phyloP scores from a whole-genome alignment of 805 yeast species.

The Candida sonorensis region DNA sequence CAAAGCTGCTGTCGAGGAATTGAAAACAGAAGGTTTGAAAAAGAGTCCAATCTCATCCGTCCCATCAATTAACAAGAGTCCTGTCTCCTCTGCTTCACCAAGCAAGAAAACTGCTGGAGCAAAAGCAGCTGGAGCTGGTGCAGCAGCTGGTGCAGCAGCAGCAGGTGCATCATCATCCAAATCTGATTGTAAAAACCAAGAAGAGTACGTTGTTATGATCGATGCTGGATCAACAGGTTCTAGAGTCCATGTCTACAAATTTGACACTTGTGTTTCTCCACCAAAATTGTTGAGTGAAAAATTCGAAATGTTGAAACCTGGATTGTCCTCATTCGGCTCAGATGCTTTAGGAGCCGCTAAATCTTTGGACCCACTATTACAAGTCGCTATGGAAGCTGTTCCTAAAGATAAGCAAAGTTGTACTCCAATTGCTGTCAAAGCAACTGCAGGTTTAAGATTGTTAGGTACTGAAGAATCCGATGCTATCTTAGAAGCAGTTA shows the following conservation, averaged over 20 bases:
- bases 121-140: conserved; percentile 9
- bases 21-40: too few species aligned
- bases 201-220: conserved; percentile 82
- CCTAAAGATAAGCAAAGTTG: conserved; percentile 71
- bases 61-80: too few species aligned
- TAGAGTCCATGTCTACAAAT: conserved; percentile 88
- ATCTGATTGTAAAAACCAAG: conserved; percentile 28
- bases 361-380: conserved; percentile 79
- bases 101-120: too few species aligned
- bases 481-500: conserved; percentile 70
- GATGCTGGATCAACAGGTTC: conserved; percentile 99
- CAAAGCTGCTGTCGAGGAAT: conserved; percentile 16
- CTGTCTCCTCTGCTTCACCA: too few species aligned
- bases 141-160: conserved; percentile 13
- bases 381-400: conserved; percentile 66
- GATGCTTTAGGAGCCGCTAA: conserved; percentile 82
- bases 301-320: conserved; percentile 88
- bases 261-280: conserved; percentile 79
- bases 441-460: conserved; percentile 92
- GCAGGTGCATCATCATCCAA: conserved; percentile 22
- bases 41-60: too few species aligned
- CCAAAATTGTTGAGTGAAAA: conserved; percentile 75
- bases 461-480: conserved; percentile 70
- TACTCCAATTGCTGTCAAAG: conserved; percentile 94
- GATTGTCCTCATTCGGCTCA: conserved; percentile 76